Conservation (phyloP, 1,139 yeast species). For the Blastobotrys aristatus region DNA sequence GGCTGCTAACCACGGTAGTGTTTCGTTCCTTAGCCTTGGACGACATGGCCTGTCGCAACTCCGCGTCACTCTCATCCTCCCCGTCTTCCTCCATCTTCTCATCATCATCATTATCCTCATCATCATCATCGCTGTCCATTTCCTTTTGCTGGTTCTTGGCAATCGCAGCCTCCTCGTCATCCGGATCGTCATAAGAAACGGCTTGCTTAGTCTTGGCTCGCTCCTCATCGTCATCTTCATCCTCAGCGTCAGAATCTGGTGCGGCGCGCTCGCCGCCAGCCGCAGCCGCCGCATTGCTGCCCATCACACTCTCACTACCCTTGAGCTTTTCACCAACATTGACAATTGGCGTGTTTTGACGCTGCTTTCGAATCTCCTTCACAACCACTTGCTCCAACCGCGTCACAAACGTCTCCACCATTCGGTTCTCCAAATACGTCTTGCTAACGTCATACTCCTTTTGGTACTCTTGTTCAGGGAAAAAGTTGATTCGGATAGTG, state of each 20-base stretch:
- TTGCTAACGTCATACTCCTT: constrained; percentile 84
- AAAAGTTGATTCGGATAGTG: constrained; percentile 68
- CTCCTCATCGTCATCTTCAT: constrained; percentile 66
- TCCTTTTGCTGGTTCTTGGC: constrained; percentile 62
- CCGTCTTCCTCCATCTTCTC: constrained; percentile 34
- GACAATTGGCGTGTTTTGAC: constrained; percentile 42
- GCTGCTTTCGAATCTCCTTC: constrained; percentile 81
- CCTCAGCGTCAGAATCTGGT: constrained; percentile 28
- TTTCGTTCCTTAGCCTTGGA: constrained; percentile 78
- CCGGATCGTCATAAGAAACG: constrained; percentile 91
- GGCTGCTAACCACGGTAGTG: constrained; percentile 68
- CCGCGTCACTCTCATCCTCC: constrained; percentile 29
- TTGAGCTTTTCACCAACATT: constrained; percentile 62
- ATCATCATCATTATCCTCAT: constrained; percentile 29
- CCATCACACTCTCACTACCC: constrained; percentile 18
- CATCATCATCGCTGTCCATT: constrained; percentile 38
- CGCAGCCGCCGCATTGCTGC: constrained; percentile 38
- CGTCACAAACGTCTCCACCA: constrained; percentile 60
- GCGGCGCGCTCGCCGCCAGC: constrained; percentile 28
- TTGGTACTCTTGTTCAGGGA: constrained; percentile 69
- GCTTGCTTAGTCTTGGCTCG: constrained; percentile 70
- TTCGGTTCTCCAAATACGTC: constrained; percentile 67
- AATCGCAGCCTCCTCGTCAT: constrained; percentile 84
- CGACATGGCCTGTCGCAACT: constrained; percentile 36
- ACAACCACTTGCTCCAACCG: constrained; percentile 66